These are phyloP conservation scores for Pyrenochaeta sp. DNA, from an alignment of 2,329 filamentous ascomycete genomes.

Conservation along the genomic window DNA sequence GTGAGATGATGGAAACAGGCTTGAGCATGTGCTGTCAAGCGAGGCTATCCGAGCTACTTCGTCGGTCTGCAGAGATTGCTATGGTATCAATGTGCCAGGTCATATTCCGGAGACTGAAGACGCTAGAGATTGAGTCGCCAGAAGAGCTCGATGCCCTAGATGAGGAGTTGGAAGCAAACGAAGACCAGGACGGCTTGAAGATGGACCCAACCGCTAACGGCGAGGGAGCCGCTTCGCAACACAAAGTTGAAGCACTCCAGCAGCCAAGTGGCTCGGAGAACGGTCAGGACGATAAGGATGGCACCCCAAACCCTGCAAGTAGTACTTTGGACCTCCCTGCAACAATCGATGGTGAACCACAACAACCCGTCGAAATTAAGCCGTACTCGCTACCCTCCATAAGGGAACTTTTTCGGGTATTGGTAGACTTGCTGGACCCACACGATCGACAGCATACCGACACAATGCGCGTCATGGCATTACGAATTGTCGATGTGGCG, in stretches of 20 bases:
- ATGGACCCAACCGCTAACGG: conserved; percentile 82
- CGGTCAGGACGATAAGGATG: conserved; percentile 46
- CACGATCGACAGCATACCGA: conserved; percentile 93
- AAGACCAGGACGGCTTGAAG: conserved; percentile 73
- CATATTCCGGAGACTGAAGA: conserved; percentile 92
- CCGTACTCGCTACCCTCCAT: conserved; percentile 96
- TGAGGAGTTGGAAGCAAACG: conserved; percentile 70
- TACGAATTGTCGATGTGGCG: conserved; percentile 96
- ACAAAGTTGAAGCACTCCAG: conserved; percentile 47
- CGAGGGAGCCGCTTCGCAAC: conserved; percentile 57
- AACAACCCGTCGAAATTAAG: conserved; percentile 67
- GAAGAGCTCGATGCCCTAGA: conserved; percentile 73
- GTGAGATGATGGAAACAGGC: conserved; percentile 99
- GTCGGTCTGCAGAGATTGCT: conserved; percentile 90
- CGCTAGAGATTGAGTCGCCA: conserved; percentile 79
- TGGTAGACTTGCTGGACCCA: conserved; percentile 93
- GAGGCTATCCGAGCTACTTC: conserved; percentile 86
- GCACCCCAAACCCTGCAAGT: conserved; percentile 49
- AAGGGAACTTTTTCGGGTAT: conserved; percentile 88
- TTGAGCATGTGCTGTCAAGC: conserved; percentile 96
- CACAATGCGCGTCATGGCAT: conserved; percentile 94
- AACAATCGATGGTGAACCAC: conserved; percentile 53
- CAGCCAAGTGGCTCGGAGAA: conserved; percentile 44
- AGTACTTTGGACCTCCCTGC: conserved; percentile 56
- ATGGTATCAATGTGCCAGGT: conserved; percentile 99